Percentiles rank a stretch among this genome's conserved stretches.
These are phyloP conservation scores for Ajuga reptans DNA, from an alignment of 305 asterid genomes.

Conservation along the genomic window DNA sequence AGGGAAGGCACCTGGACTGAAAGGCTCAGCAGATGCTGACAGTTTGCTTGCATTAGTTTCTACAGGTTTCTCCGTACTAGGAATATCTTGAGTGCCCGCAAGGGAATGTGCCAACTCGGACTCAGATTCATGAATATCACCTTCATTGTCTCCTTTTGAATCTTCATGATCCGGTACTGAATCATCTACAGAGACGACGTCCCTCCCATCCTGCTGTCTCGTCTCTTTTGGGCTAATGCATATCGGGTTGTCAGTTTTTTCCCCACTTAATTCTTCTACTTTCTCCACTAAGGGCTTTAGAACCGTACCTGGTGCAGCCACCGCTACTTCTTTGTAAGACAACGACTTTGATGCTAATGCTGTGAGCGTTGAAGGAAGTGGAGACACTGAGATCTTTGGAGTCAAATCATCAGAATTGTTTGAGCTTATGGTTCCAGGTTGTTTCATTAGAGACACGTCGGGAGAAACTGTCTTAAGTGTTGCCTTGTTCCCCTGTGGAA, in stretches of 20 bases:
- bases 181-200: constrained; percentile 36
- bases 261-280: constrained; percentile 67
- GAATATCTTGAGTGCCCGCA: constrained; percentile 43
- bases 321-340: constrained; percentile 97
- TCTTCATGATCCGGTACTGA: constrained; percentile 37
- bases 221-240: constrained; percentile 55
- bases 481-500: constrained; percentile 48
- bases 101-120: constrained; percentile 35
- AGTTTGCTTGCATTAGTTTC: constrained; percentile 85
- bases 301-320: constrained; percentile 94
- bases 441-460: constrained; percentile 44
- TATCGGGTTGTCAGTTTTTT: constrained; percentile 49
- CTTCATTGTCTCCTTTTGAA: constrained; percentile 39
- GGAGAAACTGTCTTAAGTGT: constrained; percentile 36
- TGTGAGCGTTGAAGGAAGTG: constrained; percentile 49
- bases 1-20: constrained; percentile 69
- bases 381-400: constrained; percentile 37
- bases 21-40: constrained; percentile 94
- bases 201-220: constrained; percentile 42
- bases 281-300: constrained; percentile 91
- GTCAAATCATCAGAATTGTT: constrained; percentile 36
- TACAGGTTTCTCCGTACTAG: constrained; percentile 45
- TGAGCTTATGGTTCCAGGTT: constrained; percentile 32
- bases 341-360: constrained; percentile 78
- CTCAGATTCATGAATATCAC: constrained; percentile 37